Evolutionary conservation across 306 rosid species (phyloP), one percentile per base, ranked within the genome.

Genomic region (Cucurbita pepo): DNA sequence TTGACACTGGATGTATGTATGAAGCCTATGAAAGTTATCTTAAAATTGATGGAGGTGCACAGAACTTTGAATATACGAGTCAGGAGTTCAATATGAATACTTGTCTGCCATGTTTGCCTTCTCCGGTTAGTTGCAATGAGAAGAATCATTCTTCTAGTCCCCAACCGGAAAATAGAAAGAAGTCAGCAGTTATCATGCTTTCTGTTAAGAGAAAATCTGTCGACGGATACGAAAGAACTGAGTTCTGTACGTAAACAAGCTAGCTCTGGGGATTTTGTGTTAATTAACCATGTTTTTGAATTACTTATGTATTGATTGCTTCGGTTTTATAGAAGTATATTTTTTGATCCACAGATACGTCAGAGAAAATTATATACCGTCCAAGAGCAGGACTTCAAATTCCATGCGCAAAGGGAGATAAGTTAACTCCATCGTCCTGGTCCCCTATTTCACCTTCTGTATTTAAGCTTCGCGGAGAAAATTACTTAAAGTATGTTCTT

Each of bases 381-480:
- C 98, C 97, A 2, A 76, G 51, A 77, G 89, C 90, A 7, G 97
- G 87, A 44, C 69, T 82, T 75, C 82, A 78, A 59, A 64, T 93
- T 76, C 94, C 86, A 53, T 56, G 79, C 59, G 80, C 89, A 30
- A 72, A 83, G 5, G 69, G 73, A 52, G 98, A 86, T 57, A 87
- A 80, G 71, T 74, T 88, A 54, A 72, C 12, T 41, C 82, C 85
- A 5, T 82, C 84, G 44, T 81, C 90, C 64, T 93, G 98, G 98
- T 88, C 90, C 62, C 75, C 54, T 21, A 11, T 93, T 72, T 77
- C 96, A 1, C 96, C 98, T 58, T 87, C 94, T 0, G 85, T 78
- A 25, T 93, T 93, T 71, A 93, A 82, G 82, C 88, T 93, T 73
- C 97, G 98, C 0, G 96, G 96, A 2, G 86, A 87, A 71, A 87